Conservation (phyloP, 2,329 filamentous ascomycete species). For the Fusarium marasasianum region DNA sequence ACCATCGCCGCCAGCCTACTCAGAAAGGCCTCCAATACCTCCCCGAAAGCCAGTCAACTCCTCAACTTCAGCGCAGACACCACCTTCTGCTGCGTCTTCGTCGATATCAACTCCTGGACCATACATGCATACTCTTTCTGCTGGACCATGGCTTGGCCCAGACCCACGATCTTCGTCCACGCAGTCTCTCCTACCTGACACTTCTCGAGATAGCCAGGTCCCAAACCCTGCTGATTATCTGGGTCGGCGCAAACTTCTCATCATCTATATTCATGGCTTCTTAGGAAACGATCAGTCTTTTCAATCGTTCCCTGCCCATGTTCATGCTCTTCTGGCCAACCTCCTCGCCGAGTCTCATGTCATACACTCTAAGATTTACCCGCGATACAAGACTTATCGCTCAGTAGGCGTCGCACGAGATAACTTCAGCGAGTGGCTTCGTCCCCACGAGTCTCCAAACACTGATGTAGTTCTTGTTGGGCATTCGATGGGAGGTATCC, state of each 20-base stretch:
- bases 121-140: background rate
- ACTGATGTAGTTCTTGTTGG: slow-evolving; percentile 87
- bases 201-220: slow-evolving; percentile 4
- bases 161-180: slow-evolving; percentile 62
- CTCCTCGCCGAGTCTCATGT: slow-evolving; percentile 77
- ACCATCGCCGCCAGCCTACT: slow-evolving; percentile 27
- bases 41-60: slow-evolving; percentile 23
- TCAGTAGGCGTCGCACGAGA: slow-evolving; percentile 78
- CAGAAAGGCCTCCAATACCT: slow-evolving; percentile 25
- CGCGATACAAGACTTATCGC: slow-evolving; percentile 79
- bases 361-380: slow-evolving; percentile 88
- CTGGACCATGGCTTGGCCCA: slow-evolving; percentile 34
- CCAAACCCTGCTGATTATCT: slow-evolving; percentile 6
- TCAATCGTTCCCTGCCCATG: slow-evolving; percentile 85
- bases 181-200: slow-evolving; percentile 52
- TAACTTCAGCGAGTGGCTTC: slow-evolving; percentile 84
- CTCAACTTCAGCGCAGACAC: slow-evolving; percentile 10
- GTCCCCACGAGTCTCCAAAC: slow-evolving; percentile 75
- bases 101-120: slow-evolving; percentile 3
- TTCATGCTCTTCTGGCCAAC: slow-evolving; percentile 77
- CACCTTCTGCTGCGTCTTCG: background rate
- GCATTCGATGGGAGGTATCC: slow-evolving; percentile 88
- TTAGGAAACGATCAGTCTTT: slow-evolving; percentile 91
- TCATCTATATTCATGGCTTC: slow-evolving; percentile 91
- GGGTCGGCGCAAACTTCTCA: slow-evolving; percentile 67